Conservation (phyloP, 2,329 filamentous ascomycete genomes). For the Rhytidhysteron rufulum region DNA sequence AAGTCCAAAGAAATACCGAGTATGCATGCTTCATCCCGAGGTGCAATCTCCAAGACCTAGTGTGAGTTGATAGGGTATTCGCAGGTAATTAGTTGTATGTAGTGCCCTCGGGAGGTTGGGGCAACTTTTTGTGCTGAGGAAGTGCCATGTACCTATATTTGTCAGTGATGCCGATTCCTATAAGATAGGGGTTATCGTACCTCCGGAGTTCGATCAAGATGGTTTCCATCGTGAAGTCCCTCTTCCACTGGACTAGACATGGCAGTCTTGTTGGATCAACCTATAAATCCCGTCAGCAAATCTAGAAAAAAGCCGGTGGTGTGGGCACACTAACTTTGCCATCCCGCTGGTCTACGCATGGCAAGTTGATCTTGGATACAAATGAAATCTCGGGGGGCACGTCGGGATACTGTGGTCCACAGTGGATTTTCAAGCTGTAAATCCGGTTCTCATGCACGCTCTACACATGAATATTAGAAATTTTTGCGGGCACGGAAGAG, state of each 20-base stretch:
- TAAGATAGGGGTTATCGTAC: slow-evolving; percentile 40
- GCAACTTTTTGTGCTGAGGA: slow-evolving; percentile 87
- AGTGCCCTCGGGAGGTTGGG: slow-evolving; percentile 85
- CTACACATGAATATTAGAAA: slow-evolving; percentile 41
- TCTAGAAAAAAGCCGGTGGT: neutral
- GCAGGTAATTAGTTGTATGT: slow-evolving; percentile 51
- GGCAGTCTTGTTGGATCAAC: slow-evolving; percentile 82
- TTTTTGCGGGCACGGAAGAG: neutral
- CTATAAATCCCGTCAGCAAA: slow-evolving; percentile 34
- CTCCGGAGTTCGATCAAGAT: slow-evolving; percentile 81
- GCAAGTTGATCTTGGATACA: slow-evolving; percentile 92
- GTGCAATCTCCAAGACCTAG: too few species aligned
- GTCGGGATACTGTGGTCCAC: slow-evolving; percentile 85
- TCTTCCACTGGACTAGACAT: slow-evolving; percentile 85
- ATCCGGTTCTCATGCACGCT: slow-evolving; percentile 98
- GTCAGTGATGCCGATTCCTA: slow-evolving; percentile 13
- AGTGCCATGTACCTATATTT: slow-evolving; percentile 81
- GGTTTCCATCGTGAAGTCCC: slow-evolving; percentile 93
- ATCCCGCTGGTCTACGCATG: slow-evolving; percentile 77
- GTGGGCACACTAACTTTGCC: slow-evolving; percentile 68
- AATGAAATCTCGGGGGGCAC: slow-evolving; percentile 86
- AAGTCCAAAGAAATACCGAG: too few species aligned
- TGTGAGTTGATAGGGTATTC: too few species aligned
- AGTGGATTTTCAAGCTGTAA: slow-evolving; percentile 97
- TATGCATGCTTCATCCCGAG: too few species aligned